Percentiles rank a stretch among this genome's conserved stretches.
phyloP scores from a whole-genome alignment of 2,329 filamentous ascomycete species.

The Dactylonectria macrodidyma region DNA sequence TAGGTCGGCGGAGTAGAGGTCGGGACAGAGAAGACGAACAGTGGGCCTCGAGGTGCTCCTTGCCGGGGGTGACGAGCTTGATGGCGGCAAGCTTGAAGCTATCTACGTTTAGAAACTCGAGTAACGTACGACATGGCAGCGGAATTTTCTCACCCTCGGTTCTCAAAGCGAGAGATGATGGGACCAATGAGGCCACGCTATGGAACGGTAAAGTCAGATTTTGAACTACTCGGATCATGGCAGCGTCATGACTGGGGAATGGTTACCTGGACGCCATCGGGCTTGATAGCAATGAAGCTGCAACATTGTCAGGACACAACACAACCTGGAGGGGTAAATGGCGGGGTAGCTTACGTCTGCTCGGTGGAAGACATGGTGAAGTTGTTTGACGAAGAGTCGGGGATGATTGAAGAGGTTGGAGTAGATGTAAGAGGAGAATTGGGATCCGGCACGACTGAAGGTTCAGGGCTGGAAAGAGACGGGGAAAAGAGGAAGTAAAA shows the following conservation, averaged over 20 bases:
- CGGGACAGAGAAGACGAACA: constrained; percentile 65
- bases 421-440: constrained; percentile 47
- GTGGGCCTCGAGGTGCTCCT: constrained; percentile 98
- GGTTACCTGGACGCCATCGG: constrained; percentile 96
- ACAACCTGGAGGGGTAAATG: constrained; percentile 46
- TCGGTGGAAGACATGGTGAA: constrained; percentile 80
- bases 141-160: constrained; percentile 78
- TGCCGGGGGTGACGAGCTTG: constrained; percentile 91
- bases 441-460: constrained; percentile 47
- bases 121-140: constrained; percentile 34
- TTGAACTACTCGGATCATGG: neutral
- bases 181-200: constrained; percentile 97
- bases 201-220: constrained; percentile 44
- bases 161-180: constrained; percentile 99
- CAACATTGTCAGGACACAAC: constrained; percentile 47
- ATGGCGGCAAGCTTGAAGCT: constrained; percentile 99
- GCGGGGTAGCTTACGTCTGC: constrained; percentile 81
- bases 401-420: constrained; percentile 48
- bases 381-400: constrained; percentile 46
- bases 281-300: constrained; percentile 99
- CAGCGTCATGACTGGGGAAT: constrained; percentile 9
- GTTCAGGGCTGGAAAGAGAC: constrained; percentile 46
- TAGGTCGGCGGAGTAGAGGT: constrained; percentile 31
- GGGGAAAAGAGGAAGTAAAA: constrained; percentile 55
- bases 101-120: constrained; percentile 35